These are phyloP conservation scores for Bocquillonia castaneifolia DNA, from an alignment of 441 rosid genomes.

Conservation along the genomic window DNA sequence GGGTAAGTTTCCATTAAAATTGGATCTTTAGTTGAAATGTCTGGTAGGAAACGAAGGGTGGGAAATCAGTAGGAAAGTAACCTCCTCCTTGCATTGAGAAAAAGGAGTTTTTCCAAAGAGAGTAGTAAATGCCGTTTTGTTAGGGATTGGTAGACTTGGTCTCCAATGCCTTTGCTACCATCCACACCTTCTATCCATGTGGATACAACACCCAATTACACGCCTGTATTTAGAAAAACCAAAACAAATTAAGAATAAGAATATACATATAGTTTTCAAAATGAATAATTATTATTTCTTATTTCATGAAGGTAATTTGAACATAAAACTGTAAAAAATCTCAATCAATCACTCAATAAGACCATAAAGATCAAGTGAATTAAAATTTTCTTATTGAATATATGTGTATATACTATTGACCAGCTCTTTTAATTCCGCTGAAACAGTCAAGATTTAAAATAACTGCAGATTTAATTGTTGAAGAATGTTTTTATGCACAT, in stretches of 20 bases:
- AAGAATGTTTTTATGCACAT: too few relatives aligned
- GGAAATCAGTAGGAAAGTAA: constrained; percentile 31
- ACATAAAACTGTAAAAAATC: too few relatives aligned
- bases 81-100: constrained; percentile 24
- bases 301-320: too few relatives aligned
- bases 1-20: constrained; percentile 33
- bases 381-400: too few relatives aligned
- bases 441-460: not conserved
- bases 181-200: constrained; percentile 9
- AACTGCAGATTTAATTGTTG: not conserved
- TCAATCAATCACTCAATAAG: too few relatives aligned
- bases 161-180: constrained; percentile 17
- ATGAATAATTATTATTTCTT: too few relatives aligned
- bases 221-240: not conserved
- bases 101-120: constrained; percentile 23
- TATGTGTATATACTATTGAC: too few relatives aligned
- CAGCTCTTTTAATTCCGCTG: not conserved
- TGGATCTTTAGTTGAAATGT: constrained; percentile 49
- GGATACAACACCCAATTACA: not conserved
- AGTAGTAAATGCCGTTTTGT: constrained; percentile 42
- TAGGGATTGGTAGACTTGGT: constrained; percentile 41
- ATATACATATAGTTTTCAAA: too few relatives aligned
- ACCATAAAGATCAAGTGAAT: too few relatives aligned
- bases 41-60: constrained; percentile 29
- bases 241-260: too few relatives aligned